Conservation (phyloP, 1,284 basidiomycete species). For the Paramarasmius palmivorus region DNA sequence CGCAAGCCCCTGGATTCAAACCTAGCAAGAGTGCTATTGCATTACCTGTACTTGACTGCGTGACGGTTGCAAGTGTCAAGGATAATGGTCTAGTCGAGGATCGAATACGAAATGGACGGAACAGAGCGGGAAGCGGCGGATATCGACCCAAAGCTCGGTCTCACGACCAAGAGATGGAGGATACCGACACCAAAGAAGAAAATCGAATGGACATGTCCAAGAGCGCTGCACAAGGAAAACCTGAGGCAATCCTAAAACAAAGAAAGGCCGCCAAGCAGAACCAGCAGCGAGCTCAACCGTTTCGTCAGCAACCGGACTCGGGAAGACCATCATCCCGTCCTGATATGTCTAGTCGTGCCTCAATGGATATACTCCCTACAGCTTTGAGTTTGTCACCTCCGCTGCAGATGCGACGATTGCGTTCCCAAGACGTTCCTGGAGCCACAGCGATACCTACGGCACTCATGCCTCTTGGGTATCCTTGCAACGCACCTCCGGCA, state of each 20-base stretch:
- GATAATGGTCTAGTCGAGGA: constrained; percentile 19
- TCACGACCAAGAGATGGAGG: constrained; percentile 67
- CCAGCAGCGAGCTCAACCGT: too few relatives aligned
- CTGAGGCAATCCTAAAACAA: constrained; percentile 52
- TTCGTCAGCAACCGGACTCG: too few relatives aligned
- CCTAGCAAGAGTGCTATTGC: constrained; percentile 68
- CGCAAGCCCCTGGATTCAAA: constrained; percentile 30
- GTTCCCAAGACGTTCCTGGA: constrained; percentile 13
- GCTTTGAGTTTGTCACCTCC: constrained; percentile 3
- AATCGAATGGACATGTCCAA: constrained; percentile 55
- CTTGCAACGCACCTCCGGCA: constrained; percentile 72
- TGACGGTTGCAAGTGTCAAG: constrained; percentile 26
- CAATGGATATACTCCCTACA: constrained; percentile 4
- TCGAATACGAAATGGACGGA: constrained; percentile 19
- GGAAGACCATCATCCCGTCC: too few relatives aligned
- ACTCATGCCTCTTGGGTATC: constrained; percentile 60
- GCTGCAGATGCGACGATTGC: constrained; percentile 12
- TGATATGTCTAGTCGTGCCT: constrained; percentile 13
- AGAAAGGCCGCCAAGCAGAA: constrained; percentile 26
- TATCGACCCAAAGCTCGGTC: constrained; percentile 68
- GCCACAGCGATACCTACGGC: constrained; percentile 11
- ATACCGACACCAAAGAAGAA: constrained; percentile 58
- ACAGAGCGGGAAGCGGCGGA: constrained; percentile 25
- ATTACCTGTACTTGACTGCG: constrained; percentile 57
- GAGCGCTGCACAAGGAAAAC: constrained; percentile 62